Evolutionary conservation across 768 basidiomycete species (phyloP), one percentile per base, ranked within the genome.

Genomic region (Multifurca ochricompacta): DNA sequence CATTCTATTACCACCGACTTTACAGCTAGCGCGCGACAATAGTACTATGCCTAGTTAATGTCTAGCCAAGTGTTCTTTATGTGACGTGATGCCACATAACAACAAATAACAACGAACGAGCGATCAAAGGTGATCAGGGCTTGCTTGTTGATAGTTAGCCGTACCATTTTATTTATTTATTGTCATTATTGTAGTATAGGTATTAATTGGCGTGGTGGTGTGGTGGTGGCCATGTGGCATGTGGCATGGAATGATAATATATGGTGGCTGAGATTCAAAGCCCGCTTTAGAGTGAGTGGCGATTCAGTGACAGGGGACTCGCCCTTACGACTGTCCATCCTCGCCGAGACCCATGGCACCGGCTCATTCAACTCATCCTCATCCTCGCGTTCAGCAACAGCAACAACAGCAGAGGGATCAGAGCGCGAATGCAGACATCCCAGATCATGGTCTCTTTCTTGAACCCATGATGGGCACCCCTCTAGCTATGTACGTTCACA

Each of bases 391-490:
- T 66, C 75, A 76, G 62, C 72, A 68, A 54, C 69, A 66, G 48
- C 69, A 67, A 31, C 48, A 51, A 64, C 58, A 56, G 67, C 75
- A 76, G 62, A 71, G 66, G 55, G 70, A 67, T 54, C 69, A 67
- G 42, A 44, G 55, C 67, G 31, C 44, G 16, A 41, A 62, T 23
- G 65, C 70, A 41, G 72, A 68, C 62, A 67, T 47, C 39, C 43
- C 42, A 30, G 56, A 58, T 41, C 58, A 59, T 61, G 57, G 50
- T 58, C 75, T 91, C 51, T 92, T 92, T 65, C 72, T 89, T 46
- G 89, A 92, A 66, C 86, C 85, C 62, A 83, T 87, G 79, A 78
- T 88, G 68, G 90, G 90, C 62, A 80, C 74, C 1, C 81, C 87
- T 2, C 76, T 91, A 48, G 70, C 77, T 21, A 75, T 91, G 57